These are phyloP conservation scores for Elsinoe fawcettii DNA, from an alignment of 2,329 filamentous ascomycete genomes.

Conservation along the genomic window DNA sequence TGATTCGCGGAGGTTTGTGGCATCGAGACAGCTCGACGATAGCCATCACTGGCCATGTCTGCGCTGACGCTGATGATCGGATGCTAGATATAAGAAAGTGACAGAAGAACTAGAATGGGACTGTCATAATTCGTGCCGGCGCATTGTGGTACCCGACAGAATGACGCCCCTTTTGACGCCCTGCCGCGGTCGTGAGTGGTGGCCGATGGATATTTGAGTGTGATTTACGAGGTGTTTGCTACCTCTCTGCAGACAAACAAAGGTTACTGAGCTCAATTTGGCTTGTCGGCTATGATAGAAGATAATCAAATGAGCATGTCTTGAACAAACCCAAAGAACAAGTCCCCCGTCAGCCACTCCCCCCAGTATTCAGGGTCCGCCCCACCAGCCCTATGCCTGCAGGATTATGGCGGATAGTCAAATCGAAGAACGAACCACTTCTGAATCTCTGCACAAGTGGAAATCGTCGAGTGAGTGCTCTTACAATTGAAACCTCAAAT, in stretches of 20 bases:
- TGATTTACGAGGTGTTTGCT: neutral
- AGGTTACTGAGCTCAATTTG: no score
- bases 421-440: neutral
- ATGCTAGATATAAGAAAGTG: neutral
- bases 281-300: neutral
- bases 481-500: neutral
- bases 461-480: no score
- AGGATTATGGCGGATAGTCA: neutral
- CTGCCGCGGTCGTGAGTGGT: no score
- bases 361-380: neutral
- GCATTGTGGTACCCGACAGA: neutral
- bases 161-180: neutral
- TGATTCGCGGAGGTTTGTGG: neutral
- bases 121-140: conserved; percentile 8
- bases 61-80: neutral
- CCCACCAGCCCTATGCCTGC: neutral
- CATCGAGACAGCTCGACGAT: neutral
- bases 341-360: neutral
- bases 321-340: neutral
- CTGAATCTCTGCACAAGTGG: no score
- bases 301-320: neutral
- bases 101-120: neutral
- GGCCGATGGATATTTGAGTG: no score
- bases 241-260: neutral
- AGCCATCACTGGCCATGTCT: neutral